Base-by-base conservation (phyloP, 108 stramenopile species). In the Skeletonema menzelii region DNA sequence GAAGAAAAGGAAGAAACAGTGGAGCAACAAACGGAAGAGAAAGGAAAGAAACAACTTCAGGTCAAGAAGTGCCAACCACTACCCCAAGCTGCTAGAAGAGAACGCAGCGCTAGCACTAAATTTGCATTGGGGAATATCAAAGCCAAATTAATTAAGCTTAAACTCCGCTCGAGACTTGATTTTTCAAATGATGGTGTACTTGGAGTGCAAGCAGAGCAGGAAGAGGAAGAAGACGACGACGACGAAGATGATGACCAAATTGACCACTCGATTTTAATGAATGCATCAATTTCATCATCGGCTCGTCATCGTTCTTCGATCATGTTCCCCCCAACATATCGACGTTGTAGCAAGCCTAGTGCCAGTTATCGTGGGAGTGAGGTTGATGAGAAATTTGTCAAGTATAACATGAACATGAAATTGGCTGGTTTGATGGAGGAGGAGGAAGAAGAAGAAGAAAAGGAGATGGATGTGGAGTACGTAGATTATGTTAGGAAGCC, bases 401-500 rank as follows among this genome's bases (percentile, higher is more conserved):
- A 60, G 57, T 66, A 66, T 19, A 66, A 66, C 46, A 59, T 66
- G 65, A 66, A 56, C 8, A 58, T 66, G 59, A 59, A 59, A 47
- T 56, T 63, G 10, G 38, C 5, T 58, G 57, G 26, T 19, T 10
- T 65, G 31, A 65, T n/a, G 5, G 11, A 15, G 71, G 46, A 13
- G 15, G 20, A 13, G 15, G 3, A 15, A 26, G 26, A 66, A 0
- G 71, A 53, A 0, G 71, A 72, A 30, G 17, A 42, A 4, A 57
- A 38, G 19, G 59, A 32, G 12, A 42, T 67, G 17, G 66, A 73
- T 27, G 6, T 63, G 14, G 34, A 24, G 34, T 30, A 35, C 58
- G 20, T 67, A 6, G 31, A 30, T 22, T 73, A 68, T 63, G 73
- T 73, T 30, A 56, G 73, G 26, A 73, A 73, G 37, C 73, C 73